Base-by-base conservation (phyloP, 2,329 filamentous ascomycete species). In the Trichoderma sp. region DNA sequence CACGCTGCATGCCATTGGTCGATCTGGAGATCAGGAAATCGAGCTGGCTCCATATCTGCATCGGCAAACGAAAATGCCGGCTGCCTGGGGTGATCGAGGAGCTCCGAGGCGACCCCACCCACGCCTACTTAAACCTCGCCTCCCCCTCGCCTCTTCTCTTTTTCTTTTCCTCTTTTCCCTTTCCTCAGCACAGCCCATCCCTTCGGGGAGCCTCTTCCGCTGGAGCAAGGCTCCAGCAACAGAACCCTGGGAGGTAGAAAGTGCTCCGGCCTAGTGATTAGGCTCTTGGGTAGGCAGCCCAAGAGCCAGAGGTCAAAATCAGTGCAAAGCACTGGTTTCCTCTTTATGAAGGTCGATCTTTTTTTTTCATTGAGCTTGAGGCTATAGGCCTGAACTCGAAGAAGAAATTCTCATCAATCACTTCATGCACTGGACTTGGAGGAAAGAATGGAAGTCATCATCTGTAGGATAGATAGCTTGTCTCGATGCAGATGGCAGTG, bases 351-450 rank as follows among this genome's bases (percentile, higher is more conserved):
- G 64, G 64, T 37, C 30, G 61, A 49, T 68, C 32, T 32, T 10
- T 32, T 32, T 69, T 71, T 71, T 71, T 34, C 70, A 69, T 71
- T 71, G 68, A 69, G 70, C 16, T 51, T 34, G 43, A 65, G 59
- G 70, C 60, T 67, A 69, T 60, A 68, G 10, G 66, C 71, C 63
- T 69, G 59, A 54, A 56, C 63, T 70, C 69, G 37, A 68, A 74
- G 71, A 73, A 70, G 65, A 66, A 65, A 16, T 32, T 66, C 37
- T 66, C 18, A 24, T 34, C 11, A 11, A 34, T 14, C 32, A 13
- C 32, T 14, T 4, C 11, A 34, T 34, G 32, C 11, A 34, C 32
- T 34, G 11, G 32, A 34, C 32, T 34, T 34, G 32, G 32, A 34
- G 11, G 32, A 34, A 11, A 34, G 32, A 14, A 34, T 13, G 5